A percentile compares a stretch with the other conserved stretches of the same genome.
These are phyloP conservation scores for Paratinospora sagittata DNA, from an alignment of 164 flowering plant genomes.

Conservation along the genomic window DNA sequence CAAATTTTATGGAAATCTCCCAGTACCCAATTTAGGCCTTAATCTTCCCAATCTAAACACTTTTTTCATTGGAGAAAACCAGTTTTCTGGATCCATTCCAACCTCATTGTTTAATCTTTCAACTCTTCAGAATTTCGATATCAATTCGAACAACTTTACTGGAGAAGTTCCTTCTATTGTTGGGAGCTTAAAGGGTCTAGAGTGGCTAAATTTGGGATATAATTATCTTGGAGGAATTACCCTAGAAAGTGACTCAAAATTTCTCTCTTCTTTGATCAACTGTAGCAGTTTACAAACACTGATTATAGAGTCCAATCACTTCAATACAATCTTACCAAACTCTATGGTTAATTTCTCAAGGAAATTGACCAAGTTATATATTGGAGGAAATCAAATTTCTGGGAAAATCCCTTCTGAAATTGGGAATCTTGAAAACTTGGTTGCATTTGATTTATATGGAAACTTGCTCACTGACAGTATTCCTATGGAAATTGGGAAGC, in stretches of 20 bases:
- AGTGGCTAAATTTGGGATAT: neutral
- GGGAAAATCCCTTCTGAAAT: constrained; percentile 8
- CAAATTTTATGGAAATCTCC: constrained; percentile 3
- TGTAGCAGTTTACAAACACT: neutral
- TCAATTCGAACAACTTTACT: neutral
- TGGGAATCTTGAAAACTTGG: neutral
- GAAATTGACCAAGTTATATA: neutral
- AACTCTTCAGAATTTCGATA: neutral
- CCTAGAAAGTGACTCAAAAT: neutral
- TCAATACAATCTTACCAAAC: neutral
- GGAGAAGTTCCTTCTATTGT: constrained; percentile 1
- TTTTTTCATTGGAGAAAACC: neutral
- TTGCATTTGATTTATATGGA: neutral
- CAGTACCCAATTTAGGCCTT: neutral
- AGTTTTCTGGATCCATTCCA: neutral
- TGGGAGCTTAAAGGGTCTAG: neutral
- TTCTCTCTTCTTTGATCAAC: neutral
- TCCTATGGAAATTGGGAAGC: constrained; percentile 3
- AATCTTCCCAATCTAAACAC: neutral
- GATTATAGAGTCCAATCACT: neutral
- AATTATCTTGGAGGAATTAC: neutral
- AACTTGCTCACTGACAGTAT: neutral
- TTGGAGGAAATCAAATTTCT: neutral
- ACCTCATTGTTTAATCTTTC: constrained; percentile 1
- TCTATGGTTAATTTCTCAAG: neutral